Evolutionary conservation across 2,329 filamentous ascomycete species (phyloP).

Genomic region (Claviceps sp.): DNA sequence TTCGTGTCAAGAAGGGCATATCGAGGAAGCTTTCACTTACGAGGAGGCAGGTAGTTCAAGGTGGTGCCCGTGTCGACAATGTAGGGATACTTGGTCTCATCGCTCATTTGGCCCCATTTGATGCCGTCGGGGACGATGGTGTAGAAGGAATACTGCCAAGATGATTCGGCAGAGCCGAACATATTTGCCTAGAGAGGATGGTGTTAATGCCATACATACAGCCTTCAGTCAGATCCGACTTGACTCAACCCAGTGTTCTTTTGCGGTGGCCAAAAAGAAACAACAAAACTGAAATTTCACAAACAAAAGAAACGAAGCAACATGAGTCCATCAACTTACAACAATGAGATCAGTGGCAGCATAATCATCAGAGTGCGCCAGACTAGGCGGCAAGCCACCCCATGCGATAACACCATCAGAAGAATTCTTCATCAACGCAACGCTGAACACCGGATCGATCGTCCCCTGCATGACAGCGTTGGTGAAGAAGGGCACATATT

Average conservation of each 20-base stretch:
- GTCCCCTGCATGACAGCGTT: conserved; percentile 31
- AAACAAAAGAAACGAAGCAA: no score
- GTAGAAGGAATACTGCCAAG: conserved; percentile 37
- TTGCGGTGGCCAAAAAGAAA: neutral
- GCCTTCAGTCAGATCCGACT: no score
- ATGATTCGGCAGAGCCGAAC: conserved; percentile 21
- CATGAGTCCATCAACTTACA: conserved; percentile 18
- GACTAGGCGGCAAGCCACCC: conserved; percentile 31
- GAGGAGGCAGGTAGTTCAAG: conserved; percentile 34
- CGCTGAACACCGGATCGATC: conserved; percentile 32
- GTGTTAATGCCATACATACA: neutral
- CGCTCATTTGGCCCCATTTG: conserved; percentile 27
- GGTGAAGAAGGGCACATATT: conserved; percentile 36
- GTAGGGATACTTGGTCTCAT: conserved; percentile 31
- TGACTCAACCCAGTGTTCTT: neutral
- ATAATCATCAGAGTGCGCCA: conserved; percentile 15
- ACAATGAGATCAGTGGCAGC: conserved; percentile 30
- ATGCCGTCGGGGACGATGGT: conserved; percentile 38
- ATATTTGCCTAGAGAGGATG: conserved; percentile 27
- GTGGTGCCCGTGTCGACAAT: conserved; percentile 41
- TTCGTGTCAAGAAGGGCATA: neutral
- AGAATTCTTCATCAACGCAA: conserved; percentile 33
- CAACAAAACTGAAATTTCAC: neutral
- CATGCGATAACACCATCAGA: conserved; percentile 31
- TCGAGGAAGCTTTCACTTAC: conserved; percentile 18